Conservation (phyloP, 106 monocot genomes). For the Phalaenopsis equestris region DNA sequence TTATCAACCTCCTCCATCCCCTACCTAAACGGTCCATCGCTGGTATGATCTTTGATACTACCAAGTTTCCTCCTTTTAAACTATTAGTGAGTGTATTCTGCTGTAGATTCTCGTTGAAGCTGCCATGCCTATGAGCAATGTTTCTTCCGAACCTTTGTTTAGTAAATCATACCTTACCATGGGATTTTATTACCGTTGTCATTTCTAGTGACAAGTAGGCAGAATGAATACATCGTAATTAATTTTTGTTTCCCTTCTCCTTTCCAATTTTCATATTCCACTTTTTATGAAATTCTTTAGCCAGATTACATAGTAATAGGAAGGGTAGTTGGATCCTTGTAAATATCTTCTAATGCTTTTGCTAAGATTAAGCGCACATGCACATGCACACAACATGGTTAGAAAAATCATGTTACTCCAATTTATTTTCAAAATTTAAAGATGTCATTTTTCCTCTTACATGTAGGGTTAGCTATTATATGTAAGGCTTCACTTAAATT, state of each 20-base stretch:
- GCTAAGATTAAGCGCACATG: neutral
- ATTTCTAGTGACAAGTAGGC: too few relatives aligned
- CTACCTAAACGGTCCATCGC: neutral
- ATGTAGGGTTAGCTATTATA: neutral
- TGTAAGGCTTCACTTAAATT: neutral
- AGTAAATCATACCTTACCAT: neutral
- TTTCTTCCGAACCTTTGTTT: neutral
- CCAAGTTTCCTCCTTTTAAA: neutral
- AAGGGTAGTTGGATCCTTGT: neutral
- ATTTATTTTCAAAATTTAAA: neutral
- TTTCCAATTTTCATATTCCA: neutral
- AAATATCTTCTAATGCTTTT: neutral
- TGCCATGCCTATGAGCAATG: neutral
- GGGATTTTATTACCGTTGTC: too few relatives aligned
- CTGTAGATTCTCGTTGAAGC: neutral
- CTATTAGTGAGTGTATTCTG: neutral
- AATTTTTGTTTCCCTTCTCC: neutral
- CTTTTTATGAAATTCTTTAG: neutral
- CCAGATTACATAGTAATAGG: neutral
- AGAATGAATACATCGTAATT: neutral
- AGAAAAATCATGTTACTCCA: neutral
- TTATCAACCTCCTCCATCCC: neutral
- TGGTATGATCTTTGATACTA: neutral
- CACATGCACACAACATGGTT: neutral
- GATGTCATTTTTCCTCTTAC: neutral